Percentiles rank a stretch among this genome's conserved stretches.
These are phyloP conservation scores for Alternaria brassicae DNA, from an alignment of 2,329 filamentous ascomycete species.

Conservation along the genomic window DNA sequence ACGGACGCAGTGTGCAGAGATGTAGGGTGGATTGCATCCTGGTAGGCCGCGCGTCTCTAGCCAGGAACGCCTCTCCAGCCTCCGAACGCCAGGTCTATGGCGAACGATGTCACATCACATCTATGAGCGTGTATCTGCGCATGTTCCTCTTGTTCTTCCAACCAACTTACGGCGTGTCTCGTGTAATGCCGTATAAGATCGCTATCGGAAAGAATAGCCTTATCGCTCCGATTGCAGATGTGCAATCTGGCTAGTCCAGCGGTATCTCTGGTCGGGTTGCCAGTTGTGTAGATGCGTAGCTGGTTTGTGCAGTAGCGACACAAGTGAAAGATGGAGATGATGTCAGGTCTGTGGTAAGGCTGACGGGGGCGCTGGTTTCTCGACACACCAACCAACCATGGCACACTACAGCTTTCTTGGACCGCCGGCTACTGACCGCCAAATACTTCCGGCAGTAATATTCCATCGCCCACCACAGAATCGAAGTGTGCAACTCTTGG, in stretches of 20 bases:
- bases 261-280: too few species aligned
- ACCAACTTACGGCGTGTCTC: neutral
- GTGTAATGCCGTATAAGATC: too few species aligned
- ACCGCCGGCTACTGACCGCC: conserved; percentile 16
- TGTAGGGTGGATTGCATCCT: neutral
- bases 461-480: conserved; percentile 13
- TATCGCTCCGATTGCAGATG: neutral
- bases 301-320: neutral
- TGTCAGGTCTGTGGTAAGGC: neutral
- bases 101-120: neutral
- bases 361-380: neutral
- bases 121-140: neutral
- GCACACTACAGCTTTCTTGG: neutral
- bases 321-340: neutral
- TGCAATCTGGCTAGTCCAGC: too few species aligned
- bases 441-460: conserved; percentile 18
- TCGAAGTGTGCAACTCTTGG: conserved; percentile 9
- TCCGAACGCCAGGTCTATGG: neutral
- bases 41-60: neutral
- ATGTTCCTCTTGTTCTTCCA: neutral
- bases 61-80: neutral
- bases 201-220: neutral
- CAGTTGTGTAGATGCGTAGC: neutral
- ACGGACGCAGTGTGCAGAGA: neutral
- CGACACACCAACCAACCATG: conserved; percentile 2